Conservation (phyloP, 805 yeast genomes). For the Candida pseudofarinosa region DNA sequence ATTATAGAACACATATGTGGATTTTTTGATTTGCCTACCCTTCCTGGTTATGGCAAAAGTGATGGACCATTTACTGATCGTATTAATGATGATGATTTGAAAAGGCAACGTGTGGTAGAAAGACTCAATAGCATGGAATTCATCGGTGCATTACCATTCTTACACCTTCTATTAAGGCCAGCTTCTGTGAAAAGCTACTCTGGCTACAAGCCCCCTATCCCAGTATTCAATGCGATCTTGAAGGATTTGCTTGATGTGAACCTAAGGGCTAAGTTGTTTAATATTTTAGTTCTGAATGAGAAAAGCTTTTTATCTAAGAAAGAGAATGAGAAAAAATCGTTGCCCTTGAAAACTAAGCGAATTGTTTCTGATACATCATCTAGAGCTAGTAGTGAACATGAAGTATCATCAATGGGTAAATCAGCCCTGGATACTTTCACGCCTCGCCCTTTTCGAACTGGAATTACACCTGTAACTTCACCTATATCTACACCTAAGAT, state of each 20-base stretch:
- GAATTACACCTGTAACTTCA: constrained; percentile 36
- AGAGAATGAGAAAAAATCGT: constrained; percentile 25
- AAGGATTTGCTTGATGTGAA: constrained; percentile 23
- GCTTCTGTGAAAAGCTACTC: constrained; percentile 29
- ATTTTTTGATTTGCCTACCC: constrained; percentile 18
- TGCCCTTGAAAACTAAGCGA: constrained; percentile 3
- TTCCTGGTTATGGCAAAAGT: constrained; percentile 26
- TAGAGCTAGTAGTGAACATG: background rate
- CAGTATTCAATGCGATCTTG: constrained; percentile 21
- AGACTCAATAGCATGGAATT: constrained; percentile 31
- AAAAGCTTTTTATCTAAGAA: constrained; percentile 24
- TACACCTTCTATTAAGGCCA: constrained; percentile 39
- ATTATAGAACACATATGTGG: constrained; percentile 31
- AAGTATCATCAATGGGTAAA: background rate
- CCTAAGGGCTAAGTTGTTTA: constrained; percentile 18
- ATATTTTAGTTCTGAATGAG: constrained; percentile 21
- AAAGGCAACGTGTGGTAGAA: constrained; percentile 5
- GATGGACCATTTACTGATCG: constrained; percentile 17
- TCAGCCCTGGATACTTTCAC: constrained; percentile 26
- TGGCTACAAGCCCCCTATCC: constrained; percentile 39
- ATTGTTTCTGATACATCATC: constrained; percentile 2
- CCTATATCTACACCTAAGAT: constrained; percentile 36
- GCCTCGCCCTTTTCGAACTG: constrained; percentile 40
- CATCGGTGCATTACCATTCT: constrained; percentile 36
- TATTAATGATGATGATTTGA: constrained; percentile 5